Evolutionary conservation across 2,329 filamentous ascomycete species (phyloP).

Genomic region (Cladosporium oxysporum): DNA sequence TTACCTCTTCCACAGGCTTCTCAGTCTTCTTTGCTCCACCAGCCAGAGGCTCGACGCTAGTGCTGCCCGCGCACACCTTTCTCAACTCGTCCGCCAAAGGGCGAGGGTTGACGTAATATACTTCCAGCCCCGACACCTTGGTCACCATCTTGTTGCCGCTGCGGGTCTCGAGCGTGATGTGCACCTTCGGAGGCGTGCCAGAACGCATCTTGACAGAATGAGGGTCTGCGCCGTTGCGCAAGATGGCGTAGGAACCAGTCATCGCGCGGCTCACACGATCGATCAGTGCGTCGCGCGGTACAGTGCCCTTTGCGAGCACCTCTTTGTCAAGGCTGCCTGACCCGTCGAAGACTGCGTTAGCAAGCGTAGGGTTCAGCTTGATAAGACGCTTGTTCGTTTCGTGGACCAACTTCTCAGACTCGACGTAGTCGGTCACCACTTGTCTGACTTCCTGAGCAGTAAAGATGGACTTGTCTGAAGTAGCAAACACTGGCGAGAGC

Average conservation of each 20-base stretch:
- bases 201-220: slow-evolving; percentile 60
- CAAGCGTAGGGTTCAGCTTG: slow-evolving; percentile 62
- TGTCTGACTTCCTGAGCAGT: slow-evolving; percentile 61
- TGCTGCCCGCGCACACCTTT: slow-evolving; percentile 68
- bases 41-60: slow-evolving; percentile 62
- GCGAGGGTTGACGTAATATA: slow-evolving; percentile 61
- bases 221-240: slow-evolving; percentile 49
- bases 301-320: slow-evolving; percentile 58
- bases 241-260: slow-evolving; percentile 59
- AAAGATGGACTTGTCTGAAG: slow-evolving; percentile 53
- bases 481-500: slow-evolving; percentile 57
- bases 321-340: slow-evolving; percentile 55
- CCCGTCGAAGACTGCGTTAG: slow-evolving; percentile 61
- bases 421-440: slow-evolving; percentile 59
- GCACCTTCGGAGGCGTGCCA: slow-evolving; percentile 61
- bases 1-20: slow-evolving; percentile 65
- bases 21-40: slow-evolving; percentile 62
- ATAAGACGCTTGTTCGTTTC: slow-evolving; percentile 62
- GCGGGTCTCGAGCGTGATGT: slow-evolving; percentile 63
- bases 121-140: slow-evolving; percentile 62
- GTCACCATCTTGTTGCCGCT: slow-evolving; percentile 67
- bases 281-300: slow-evolving; percentile 61
- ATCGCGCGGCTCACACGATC: slow-evolving; percentile 60
- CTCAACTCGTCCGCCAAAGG: slow-evolving; percentile 65
- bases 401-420: slow-evolving; percentile 58